These are phyloP conservation scores for Ulota crispa DNA, from an alignment of 225 moss, liverwort and hornwort genomes.

Conservation along the genomic window DNA sequence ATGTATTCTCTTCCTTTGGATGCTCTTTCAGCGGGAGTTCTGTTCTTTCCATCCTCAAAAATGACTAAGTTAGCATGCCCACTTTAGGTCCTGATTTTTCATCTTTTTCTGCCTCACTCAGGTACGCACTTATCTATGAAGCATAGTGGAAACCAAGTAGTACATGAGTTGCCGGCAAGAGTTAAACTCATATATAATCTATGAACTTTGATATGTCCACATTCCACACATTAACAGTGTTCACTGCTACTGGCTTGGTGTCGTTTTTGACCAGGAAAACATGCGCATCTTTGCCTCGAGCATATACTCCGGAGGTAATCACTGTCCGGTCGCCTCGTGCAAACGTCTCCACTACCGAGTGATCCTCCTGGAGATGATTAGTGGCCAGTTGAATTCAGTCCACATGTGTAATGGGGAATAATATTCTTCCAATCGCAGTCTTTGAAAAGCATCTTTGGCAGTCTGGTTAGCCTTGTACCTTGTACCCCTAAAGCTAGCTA, in stretches of 20 bases:
- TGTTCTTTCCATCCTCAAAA: background rate
- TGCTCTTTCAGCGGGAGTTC: background rate
- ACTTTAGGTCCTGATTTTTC: background rate
- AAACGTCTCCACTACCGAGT: slow-evolving; percentile 58
- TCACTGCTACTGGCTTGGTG: slow-evolving; percentile 34
- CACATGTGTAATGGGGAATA: background rate
- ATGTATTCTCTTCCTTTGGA: background rate
- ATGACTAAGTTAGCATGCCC: background rate
- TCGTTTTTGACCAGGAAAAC: slow-evolving; percentile 76
- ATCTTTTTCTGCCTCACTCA: background rate
- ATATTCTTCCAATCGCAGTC: background rate
- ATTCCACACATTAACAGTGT: slow-evolving; percentile 45
- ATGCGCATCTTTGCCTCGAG: slow-evolving; percentile 38
- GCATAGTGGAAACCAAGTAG: background rate
- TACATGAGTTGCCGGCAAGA: background rate
- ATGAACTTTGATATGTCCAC: slow-evolving; percentile 31
- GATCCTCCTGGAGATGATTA: slow-evolving; percentile 52
- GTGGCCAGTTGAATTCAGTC: background rate
- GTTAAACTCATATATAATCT: slow-evolving; percentile 7
- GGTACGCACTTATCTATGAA: background rate
- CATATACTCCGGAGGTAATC: slow-evolving; percentile 58
- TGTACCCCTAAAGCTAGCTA: background rate
- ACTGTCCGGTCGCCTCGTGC: slow-evolving; percentile 49
- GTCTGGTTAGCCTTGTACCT: background rate
- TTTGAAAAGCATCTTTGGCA: background rate